Evolutionary conservation across 129 eudicot species (phyloP), one percentile per base, ranked within the genome.

Genomic region (Calendula officinalis): DNA sequence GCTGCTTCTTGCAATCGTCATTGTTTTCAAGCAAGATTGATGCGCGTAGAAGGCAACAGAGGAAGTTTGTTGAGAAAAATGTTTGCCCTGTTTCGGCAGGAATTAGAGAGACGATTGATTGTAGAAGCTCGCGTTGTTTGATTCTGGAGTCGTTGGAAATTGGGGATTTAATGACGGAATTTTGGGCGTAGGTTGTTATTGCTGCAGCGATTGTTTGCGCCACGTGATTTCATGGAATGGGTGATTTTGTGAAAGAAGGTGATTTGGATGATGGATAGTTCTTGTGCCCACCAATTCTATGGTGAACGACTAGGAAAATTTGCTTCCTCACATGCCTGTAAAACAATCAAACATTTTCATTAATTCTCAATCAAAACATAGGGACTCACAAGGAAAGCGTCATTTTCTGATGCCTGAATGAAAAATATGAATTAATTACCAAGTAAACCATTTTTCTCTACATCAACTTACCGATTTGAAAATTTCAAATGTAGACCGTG

Each of bases 281-380:
- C 97, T 38, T 90, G 85, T 0, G 89, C 68, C 97, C 97, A 90
- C 91, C 95, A 86, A 48, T 90, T 90, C 51, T 85, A 80, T 7
- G 91, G 97, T 38, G 89, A 83, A 14, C 87, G 75, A 78, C 89
- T 83, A 6, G 95, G 95, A 56, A 77, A 86, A 56, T 82, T 79
- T 0, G 95, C 87, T 77, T 86, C 89, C 8, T 70, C 78, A 50
- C 97, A 83, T 40, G 89, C 91, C 97, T 85, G 62, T 34, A 58
- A 40, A n/a, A 13, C 14, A 49, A 65, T 7, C 50, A 40, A 40
- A 1, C 33, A 27, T 39, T 60, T 61, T 47, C 39, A 14, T 41
- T 37, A 22, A 7, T n/a, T 35, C 45, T 41, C 10, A 5, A 41
- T 41, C 45, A 6, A 41, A 22, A 22, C 30, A 22, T 22, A n/a